Evolutionary conservation across 129 eudicot species (phyloP).

Genomic region (Escallonia rubra): DNA sequence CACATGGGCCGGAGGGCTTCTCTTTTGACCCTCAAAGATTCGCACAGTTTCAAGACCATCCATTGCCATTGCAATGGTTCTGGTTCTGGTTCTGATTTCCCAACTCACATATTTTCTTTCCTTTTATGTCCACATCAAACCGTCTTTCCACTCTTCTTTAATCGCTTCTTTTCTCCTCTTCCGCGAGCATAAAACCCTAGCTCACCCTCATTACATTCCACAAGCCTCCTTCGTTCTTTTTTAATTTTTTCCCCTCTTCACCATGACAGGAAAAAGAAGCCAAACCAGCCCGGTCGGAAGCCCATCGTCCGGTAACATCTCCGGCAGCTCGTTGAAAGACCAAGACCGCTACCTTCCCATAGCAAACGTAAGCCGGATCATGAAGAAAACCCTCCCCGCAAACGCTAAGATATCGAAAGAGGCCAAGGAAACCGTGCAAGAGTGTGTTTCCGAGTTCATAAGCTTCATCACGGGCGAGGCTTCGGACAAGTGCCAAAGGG

Average conservation of each 20-base stretch:
- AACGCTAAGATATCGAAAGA: conserved; percentile 74
- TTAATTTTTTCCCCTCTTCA: background rate
- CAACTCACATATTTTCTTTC: conserved; percentile 9
- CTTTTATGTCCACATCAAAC: conserved; percentile 39
- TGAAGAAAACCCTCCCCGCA: conserved; percentile 66
- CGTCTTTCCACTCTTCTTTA: conserved; percentile 28
- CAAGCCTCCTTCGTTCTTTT: background rate
- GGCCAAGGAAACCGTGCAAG: conserved; percentile 71
- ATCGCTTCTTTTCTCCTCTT: conserved; percentile 14
- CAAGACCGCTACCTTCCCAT: conserved; percentile 62
- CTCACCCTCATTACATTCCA: conserved; percentile 9
- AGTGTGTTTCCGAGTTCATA: conserved; percentile 74
- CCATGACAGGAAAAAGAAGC: conserved; percentile 11
- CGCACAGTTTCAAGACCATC: conserved; percentile 2
- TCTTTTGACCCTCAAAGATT: background rate
- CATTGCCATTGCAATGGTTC: background rate
- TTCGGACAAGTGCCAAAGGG: conserved; percentile 65
- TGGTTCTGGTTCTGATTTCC: conserved; percentile 1
- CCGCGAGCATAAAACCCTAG: conserved; percentile 20
- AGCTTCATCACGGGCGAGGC: conserved; percentile 75
- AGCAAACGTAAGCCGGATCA: conserved; percentile 67
- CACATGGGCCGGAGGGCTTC: background rate
- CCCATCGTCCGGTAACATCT: conserved; percentile 6
- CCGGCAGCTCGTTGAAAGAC: conserved; percentile 29
- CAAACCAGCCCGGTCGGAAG: too few species aligned